Evolutionary conservation across 371 early-diverging fungal genomes (phyloP), one percentile per base, ranked within the genome.

Genomic region (Cladochytrium tenue): DNA sequence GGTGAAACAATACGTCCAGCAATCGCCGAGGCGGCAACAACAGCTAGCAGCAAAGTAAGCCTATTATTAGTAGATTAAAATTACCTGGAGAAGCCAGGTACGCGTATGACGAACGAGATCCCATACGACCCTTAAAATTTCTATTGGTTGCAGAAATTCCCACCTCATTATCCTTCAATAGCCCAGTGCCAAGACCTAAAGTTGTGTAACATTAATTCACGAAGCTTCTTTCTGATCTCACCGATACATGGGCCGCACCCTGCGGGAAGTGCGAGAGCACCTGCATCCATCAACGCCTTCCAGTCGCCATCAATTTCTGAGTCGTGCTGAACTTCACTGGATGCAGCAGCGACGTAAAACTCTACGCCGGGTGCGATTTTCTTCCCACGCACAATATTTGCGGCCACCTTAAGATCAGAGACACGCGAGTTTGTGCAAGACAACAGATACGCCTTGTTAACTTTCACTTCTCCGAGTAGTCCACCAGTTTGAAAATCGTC

Each of bases 51-150:
- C n/a, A n/a, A n/a, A n/a, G n/a, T n/a, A n/a, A n/a, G n/a, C n/a
- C n/a, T n/a, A 27, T 64, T 74, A 75, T 70, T 73, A 5, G 10
- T 7, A 43, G 43, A 43, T 7, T 13, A 43, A 43, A 43, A 20
- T 51, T 58, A 67, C 67, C 67, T n/a, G 97, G 97, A 0, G 94
- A 94, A 0, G 96, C 91, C 56, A 97, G 84, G 68, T 96, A 97
- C 0, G 95, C 94, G 51, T 88, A 81, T 0, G 97, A 94, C 32
- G 77, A 85, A 32, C 92, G 92, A 0, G 93, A 92, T 33, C 97
- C 97, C 97, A 97, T 97, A 34, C 97, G 89, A 35, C 97, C 97
- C 83, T 96, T 96, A 78, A 92, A 97, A 79, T 97, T 97, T 55
- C 97, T 88, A 78, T 97, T 97, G 32, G 97, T 95, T 20, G 97